Base-by-base conservation (phyloP, 2,329 filamentous ascomycete genomes). In the Stachybotrys echinatus region DNA sequence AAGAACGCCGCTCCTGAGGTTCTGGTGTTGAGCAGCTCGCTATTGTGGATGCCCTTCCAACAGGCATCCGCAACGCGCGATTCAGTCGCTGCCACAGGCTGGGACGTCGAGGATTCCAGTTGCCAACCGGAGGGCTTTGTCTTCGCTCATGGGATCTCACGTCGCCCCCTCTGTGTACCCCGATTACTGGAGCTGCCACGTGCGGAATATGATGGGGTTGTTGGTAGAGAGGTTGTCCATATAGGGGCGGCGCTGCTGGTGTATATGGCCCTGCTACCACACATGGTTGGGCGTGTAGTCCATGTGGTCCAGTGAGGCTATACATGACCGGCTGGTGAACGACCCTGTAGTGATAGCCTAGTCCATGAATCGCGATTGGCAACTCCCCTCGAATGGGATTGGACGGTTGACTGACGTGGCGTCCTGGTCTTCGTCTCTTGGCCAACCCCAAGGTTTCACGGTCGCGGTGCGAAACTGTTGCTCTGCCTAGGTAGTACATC, bases 21-120 rank as follows among this genome's bases (percentile, higher is more conserved):
- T 49, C 55, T 14, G 56, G 51, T 6, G 31, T 19, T 2, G 65
- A 65, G n/a, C 55, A 57, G 38, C 57, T 66, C 23, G 55, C 56
- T 45, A 71, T 64, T 2, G 69, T 72, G 0, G 65, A 70, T 6
- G 65, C 67, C 49, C 57, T 64, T 5, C 69, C 69, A 1, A 58
- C 18, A 2, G 66, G 66, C 14, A 67, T 46, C 5, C 54, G 57
- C 23, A 70, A 55, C 1, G 55, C 53, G 12, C 56, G 58, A 45
- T 54, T 45, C 1, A 70, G 10, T 14, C 60, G 52, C 42, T 65
- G 64, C 20, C 54, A 51, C 64, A 64, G 67, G 6, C 51, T 56
- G 21, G 55, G 52, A 7, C 62, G 53, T 10, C 50, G 53, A 23
- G 55, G 38, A 10, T n/a, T n/a, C 38, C 38, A 40, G n/a, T 18